Evolutionary conservation across 1,284 basidiomycete genomes (phyloP).

Genomic region (Boletus smithii): DNA sequence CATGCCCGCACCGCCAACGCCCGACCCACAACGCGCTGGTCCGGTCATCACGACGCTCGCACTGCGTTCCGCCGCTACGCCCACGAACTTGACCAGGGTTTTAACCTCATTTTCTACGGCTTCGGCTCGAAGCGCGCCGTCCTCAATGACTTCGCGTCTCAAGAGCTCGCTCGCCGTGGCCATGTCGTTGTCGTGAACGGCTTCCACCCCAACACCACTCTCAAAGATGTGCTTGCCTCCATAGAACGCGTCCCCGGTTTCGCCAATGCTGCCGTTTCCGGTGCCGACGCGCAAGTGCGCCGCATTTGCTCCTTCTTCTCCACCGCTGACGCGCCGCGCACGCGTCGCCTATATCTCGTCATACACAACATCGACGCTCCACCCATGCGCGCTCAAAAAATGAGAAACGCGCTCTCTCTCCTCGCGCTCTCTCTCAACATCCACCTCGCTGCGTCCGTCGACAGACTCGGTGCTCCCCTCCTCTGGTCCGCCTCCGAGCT

Average conservation of each 20-base stretch:
- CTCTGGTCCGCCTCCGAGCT: constrained; percentile 69
- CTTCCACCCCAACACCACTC: constrained; percentile 65
- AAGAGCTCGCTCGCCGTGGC: constrained; percentile 52
- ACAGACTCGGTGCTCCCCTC: constrained; percentile 78
- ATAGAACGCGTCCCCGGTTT: constrained; percentile 63
- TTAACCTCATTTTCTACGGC: constrained; percentile 85
- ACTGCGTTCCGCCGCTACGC: constrained; percentile 61
- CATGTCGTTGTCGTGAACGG: constrained; percentile 81
- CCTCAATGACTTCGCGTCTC: constrained; percentile 69
- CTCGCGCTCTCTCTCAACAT: constrained; percentile 71
- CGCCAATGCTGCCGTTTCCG: constrained; percentile 36
- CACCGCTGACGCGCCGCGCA: constrained; percentile 29
- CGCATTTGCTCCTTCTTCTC: constrained; percentile 65
- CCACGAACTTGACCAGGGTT: constrained; percentile 74
- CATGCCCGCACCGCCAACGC: constrained; percentile 29
- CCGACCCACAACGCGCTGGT: constrained; percentile 31
- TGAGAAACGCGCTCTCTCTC: constrained; percentile 60
- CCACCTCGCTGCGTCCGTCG: constrained; percentile 79
- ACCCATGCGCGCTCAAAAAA: constrained; percentile 59
- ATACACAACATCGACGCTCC: constrained; percentile 87
- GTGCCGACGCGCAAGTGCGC: constrained; percentile 59
- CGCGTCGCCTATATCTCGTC: constrained; percentile 64
- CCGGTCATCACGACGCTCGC: constrained; percentile 29
- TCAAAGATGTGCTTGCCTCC: constrained; percentile 69
- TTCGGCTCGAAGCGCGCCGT: constrained; percentile 78